Base-by-base conservation (phyloP, 139 green algal species). In the Raphidocelis subcapitata region DNA sequence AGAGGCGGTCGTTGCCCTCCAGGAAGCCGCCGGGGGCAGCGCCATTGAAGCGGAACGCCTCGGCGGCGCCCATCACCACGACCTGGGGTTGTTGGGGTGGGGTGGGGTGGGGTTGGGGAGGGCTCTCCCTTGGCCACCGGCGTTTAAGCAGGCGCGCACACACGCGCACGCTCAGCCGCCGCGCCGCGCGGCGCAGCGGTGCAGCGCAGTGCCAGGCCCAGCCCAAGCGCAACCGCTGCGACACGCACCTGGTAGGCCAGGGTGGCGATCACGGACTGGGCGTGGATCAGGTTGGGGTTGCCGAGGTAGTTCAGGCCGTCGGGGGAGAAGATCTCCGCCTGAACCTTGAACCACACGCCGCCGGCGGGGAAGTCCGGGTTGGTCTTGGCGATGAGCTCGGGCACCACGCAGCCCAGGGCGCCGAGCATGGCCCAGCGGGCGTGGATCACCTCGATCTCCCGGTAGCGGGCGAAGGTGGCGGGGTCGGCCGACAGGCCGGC, bases 401-500 rank as follows among this genome's bases (percentile, higher is more conserved):
- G 84, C 62, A 63, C 79, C 62, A 91, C 47, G 79, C 79, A 85
- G 66, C 75, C 79, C 57, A 87, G 66, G 59, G 81, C 79, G 66
- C 86, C 87, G 36, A 94, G 83, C 89, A 93, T 92, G 73, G 88
- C 88, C 88, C 89, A 93, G 68, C 88, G 79, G 77, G 84, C 84
- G 79, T 94, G 88, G 79, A 91, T 91, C 16, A 86, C 32, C 41
- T 49, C 41, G 86, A 92, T 68, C 88, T 97, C 92, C 65, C 94
- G 87, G 88, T 97, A 97, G 73, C 85, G 64, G 31, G 62, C 46
- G 82, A 88, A 88, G 62, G 82, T 94, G 85, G 93, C 89, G 57
- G 93, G 93, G 92, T 98, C 93, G 52, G 93, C 91, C 37, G 92
- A 97, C 72, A 98, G 91, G 69, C 94, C 92, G 52, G 89, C 91